Percentiles rank a stretch among this genome's conserved stretches.
These are phyloP conservation scores for Karstenula rhodostoma DNA, from an alignment of 2,329 filamentous ascomycete species.

Conservation along the genomic window DNA sequence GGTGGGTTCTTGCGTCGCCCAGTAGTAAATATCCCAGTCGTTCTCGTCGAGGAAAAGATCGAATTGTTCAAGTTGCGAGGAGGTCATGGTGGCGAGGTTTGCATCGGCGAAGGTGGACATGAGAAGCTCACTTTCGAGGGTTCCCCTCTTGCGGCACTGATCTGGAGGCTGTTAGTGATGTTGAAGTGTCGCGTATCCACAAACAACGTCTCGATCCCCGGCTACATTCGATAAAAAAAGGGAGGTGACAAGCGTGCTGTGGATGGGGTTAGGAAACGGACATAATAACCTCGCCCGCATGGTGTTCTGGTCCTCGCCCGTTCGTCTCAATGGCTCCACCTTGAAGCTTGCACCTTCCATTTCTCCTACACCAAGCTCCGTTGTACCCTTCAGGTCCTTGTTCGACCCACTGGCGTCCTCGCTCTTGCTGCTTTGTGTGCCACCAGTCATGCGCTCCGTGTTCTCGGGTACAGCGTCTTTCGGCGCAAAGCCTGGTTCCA, in stretches of 20 bases:
- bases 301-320: slow-evolving; percentile 83
- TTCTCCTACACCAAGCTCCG: slow-evolving; percentile 81
- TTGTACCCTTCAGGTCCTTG: slow-evolving; percentile 52
- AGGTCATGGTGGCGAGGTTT: slow-evolving; percentile 77
- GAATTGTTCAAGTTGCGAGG: slow-evolving; percentile 79
- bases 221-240: neutral
- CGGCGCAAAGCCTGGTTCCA: slow-evolving; percentile 64
- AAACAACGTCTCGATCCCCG: slow-evolving; percentile 8
- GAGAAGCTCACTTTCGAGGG: slow-evolving; percentile 92
- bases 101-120: slow-evolving; percentile 92
- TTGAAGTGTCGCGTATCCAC: slow-evolving; percentile 6
- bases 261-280: slow-evolving; percentile 48
- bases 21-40: slow-evolving; percentile 99
- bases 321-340: slow-evolving; percentile 86
- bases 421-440: slow-evolving; percentile 61
- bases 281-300: slow-evolving; percentile 87
- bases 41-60: slow-evolving; percentile 97
- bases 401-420: slow-evolving; percentile 43
- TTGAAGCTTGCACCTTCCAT: slow-evolving; percentile 86
- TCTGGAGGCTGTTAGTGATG: slow-evolving; percentile 62
- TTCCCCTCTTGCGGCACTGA: slow-evolving; percentile 95
- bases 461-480: slow-evolving; percentile 69
- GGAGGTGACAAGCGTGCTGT: slow-evolving; percentile 10
- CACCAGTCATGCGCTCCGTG: slow-evolving; percentile 71
- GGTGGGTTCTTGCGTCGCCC: slow-evolving; percentile 86